Base-by-base conservation (phyloP, 257 asterid species). In the Ocimum tenuiflorum region DNA sequence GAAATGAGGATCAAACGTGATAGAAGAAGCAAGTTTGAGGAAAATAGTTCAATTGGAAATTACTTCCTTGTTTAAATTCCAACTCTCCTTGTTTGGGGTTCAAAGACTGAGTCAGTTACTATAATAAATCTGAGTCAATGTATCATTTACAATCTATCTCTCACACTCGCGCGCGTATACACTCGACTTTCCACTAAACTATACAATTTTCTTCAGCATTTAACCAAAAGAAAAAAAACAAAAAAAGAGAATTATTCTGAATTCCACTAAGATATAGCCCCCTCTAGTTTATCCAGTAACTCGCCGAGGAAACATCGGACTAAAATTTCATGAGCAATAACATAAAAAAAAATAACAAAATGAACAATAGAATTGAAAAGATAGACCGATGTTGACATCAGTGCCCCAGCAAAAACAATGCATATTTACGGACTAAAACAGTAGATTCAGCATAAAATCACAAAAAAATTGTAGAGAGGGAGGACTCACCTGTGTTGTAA, bases 401-500 rank as follows among this genome's bases (percentile, higher is more conserved):
- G 15, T 24, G 52, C 19, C 11, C 14, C 22, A 13, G 49, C 69
- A 33, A 50, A 74, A 38, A 11, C 11, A 48, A 22, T 12, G 17
- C 19, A 4, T 33, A 41, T 62, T 4, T 45, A 14, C 51, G 23
- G 54, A 13, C 67, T 38, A 22, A 69, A 69, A 69, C 45, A 20
- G 63, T 17, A 69, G 79, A 75, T 61, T 11, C 18, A 2, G 23
- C 47, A 22, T 14, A 1, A 10, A 22, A 46, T 23, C 36, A 22
- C 19, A 18, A 1, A 46, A 43, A 3, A 45, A 24, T 57, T 22
- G 4, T 38, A 65, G 45, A 65, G 22, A 23, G 33, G n/a, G 0
- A 17, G 18, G 52, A 0, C 11, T 20, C 6, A 77, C 81, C 78
- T 77, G 68, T 35, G 75, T 6, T 33, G 60, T 23, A 42, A 66